Base-by-base conservation (phyloP, 768 basidiomycete genomes). In the Suillus alpinus region DNA sequence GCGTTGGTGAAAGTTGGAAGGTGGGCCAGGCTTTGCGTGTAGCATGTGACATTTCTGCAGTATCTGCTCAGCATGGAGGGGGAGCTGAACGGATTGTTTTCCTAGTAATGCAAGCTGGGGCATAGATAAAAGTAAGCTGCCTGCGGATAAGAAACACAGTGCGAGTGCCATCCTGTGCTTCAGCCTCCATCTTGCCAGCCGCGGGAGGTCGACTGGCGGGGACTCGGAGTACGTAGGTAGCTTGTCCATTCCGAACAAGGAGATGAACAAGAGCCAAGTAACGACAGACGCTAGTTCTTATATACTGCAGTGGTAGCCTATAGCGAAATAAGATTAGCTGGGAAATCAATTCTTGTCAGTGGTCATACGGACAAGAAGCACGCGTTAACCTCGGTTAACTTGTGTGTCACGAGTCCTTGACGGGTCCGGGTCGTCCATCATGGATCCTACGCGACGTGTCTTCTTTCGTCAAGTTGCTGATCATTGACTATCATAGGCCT, bases 11-110 rank as follows among this genome's bases (percentile, higher is more conserved):
- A 75, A 79, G 59, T 69, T 71, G 39, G 66, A 53, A 8, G 73
- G 74, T 52, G 78, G 79, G 2, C 74, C 79, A 49, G 79, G 79
- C 56, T 57, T 68, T 0, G 69, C 65, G 49, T 72, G 63, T n/a
- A 80, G 72, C 56, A 69, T 66, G 5, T 56, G 63, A 63, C 80
- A 81, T 59, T 69, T 74, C 50, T 73, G 68, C 20, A 77, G 65
- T 20, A 63, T 70, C 53, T 71, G 65, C 56, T 68, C 58, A 12
- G 71, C 68, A 51, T 75, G 73, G 5, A 69, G 58, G 23, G 75
- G 72, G 16, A 75, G 44, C 41, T 49, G 62, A 57, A 69, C 63
- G 32, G 65, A 58, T 29, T 57, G 47, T 37, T 57, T 64, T 37
- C 56, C 23, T 2, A 47, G 14, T n/a, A 62, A 39, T 12, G 52